A percentile compares a stretch with the other conserved stretches of the same genome.
These are phyloP conservation scores for Hypoxylon subgilvum DNA, from an alignment of 495 filamentous ascomycete genomes.

Conservation along the genomic window DNA sequence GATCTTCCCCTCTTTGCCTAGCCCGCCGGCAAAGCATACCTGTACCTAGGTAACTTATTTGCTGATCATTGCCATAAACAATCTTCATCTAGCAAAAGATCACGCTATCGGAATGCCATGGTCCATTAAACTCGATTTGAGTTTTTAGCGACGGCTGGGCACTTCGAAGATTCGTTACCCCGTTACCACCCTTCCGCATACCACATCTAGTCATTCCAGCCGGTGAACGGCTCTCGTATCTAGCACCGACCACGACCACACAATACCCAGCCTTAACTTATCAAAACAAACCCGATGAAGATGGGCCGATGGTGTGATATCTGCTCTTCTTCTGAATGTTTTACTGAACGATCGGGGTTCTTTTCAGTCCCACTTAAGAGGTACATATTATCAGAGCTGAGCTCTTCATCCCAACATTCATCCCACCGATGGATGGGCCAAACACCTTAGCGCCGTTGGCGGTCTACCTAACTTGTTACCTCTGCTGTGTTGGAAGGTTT, in stretches of 20 bases:
- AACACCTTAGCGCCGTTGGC: no score
- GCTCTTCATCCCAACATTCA: no score
- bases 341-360: no score
- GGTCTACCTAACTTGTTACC: no score
- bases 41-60: slow-evolving; percentile 10
- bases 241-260: background rate
- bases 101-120: slow-evolving; percentile 33
- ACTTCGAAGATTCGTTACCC: slow-evolving; percentile 17
- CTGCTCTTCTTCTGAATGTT: no score
- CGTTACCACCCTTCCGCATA: slow-evolving; percentile 5
- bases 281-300: background rate
- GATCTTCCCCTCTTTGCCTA: slow-evolving; percentile 33
- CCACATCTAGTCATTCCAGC: slow-evolving; percentile 14
- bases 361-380: no score
- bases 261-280: background rate
- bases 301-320: background rate
- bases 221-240: background rate
- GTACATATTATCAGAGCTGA: no score
- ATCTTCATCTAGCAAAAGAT: slow-evolving; percentile 23
- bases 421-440: no score
- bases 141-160: slow-evolving; percentile 6
- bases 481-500: no score
- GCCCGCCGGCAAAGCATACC: slow-evolving; percentile 27
- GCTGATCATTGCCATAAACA: slow-evolving; percentile 26
- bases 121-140: slow-evolving; percentile 25